These are phyloP conservation scores for Aspergillus chevalieri DNA, from an alignment of 2,329 filamentous ascomycete genomes.

Conservation along the genomic window DNA sequence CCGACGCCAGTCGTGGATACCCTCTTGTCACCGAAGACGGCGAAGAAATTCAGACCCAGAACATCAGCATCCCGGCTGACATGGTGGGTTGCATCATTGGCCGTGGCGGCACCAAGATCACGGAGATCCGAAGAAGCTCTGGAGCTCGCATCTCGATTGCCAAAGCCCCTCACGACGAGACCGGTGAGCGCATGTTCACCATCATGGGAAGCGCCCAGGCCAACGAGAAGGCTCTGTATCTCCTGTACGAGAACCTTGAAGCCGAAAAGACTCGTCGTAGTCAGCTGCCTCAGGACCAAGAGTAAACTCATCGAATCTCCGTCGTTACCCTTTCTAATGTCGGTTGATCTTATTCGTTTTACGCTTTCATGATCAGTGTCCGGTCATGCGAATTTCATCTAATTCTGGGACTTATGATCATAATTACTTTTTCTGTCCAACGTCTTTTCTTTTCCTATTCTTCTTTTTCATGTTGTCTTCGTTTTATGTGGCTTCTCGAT, in stretches of 20 bases:
- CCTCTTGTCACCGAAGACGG: slow-evolving; percentile 92
- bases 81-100: slow-evolving; percentile 99
- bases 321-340: background rate
- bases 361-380: background rate
- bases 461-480: slow-evolving; percentile 7
- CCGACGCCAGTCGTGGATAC: slow-evolving; percentile 73
- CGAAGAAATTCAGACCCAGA: slow-evolving; percentile 96
- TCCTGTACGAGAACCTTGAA: slow-evolving; percentile 97
- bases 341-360: too few species aligned
- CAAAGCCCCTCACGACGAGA: slow-evolving; percentile 94
- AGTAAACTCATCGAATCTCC: background rate
- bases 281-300: slow-evolving; percentile 60
- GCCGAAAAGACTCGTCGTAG: slow-evolving; percentile 98
- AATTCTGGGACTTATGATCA: background rate
- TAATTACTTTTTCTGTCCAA: slow-evolving; percentile 12
- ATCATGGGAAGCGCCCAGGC: slow-evolving; percentile 92
- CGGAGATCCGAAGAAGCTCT: slow-evolving; percentile 94
- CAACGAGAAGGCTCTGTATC: slow-evolving; percentile 92
- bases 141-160: slow-evolving; percentile 96
- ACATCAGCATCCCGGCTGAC: slow-evolving; percentile 98
- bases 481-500: slow-evolving; percentile 16
- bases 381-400: background rate
- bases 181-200: slow-evolving; percentile 98
- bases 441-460: slow-evolving; percentile 10
- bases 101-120: slow-evolving; percentile 91